These are phyloP conservation scores for Chaetomiaceae sp. DNA, from an alignment of 2,329 filamentous ascomycete genomes.

Conservation along the genomic window DNA sequence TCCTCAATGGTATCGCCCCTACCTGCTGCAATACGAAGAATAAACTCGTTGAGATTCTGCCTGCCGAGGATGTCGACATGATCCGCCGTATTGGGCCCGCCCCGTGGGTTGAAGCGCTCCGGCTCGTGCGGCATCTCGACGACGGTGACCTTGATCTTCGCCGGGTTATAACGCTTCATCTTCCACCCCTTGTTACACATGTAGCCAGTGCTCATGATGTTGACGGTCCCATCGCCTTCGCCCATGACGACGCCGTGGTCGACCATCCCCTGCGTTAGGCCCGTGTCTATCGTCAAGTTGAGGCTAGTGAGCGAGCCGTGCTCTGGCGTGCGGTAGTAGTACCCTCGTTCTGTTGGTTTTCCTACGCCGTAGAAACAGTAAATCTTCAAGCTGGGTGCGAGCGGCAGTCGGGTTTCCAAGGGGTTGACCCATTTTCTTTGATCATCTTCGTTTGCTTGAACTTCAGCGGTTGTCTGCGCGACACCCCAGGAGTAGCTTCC, in stretches of 20 bases:
- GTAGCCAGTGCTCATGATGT: conserved; percentile 84
- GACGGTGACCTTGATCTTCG: conserved; percentile 72
- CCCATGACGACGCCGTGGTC: conserved; percentile 94
- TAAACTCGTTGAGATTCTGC: conserved; percentile 83
- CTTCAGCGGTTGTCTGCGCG: conserved; percentile 72
- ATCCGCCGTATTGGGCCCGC: conserved; percentile 69
- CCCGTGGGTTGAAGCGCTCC: conserved; percentile 80
- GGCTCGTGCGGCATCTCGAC: conserved; percentile 97
- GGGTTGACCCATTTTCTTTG: conserved; percentile 91
- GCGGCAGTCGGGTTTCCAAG: conserved; percentile 78
- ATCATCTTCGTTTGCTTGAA: conserved; percentile 75
- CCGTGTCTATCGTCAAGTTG: conserved; percentile 71
- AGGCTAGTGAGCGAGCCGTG: conserved; percentile 60
- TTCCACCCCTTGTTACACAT: conserved; percentile 97
- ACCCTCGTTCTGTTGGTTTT: conserved; percentile 87
- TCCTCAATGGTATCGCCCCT: conserved; percentile 75
- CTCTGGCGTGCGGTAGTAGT: conserved; percentile 77
- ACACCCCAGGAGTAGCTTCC: conserved; percentile 83
- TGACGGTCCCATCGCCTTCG: conserved; percentile 94
- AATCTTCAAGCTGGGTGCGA: conserved; percentile 85
- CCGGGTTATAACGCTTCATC: conserved; percentile 89
- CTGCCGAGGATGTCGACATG: conserved; percentile 95
- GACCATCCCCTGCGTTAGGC: conserved; percentile 53
- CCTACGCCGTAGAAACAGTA: conserved; percentile 97
- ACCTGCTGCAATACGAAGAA: conserved; percentile 81